A percentile compares a stretch with the other conserved stretches of the same genome.
phyloP scores from a whole-genome alignment of 257 asterid species.

The Solanum corneliomulleri region DNA sequence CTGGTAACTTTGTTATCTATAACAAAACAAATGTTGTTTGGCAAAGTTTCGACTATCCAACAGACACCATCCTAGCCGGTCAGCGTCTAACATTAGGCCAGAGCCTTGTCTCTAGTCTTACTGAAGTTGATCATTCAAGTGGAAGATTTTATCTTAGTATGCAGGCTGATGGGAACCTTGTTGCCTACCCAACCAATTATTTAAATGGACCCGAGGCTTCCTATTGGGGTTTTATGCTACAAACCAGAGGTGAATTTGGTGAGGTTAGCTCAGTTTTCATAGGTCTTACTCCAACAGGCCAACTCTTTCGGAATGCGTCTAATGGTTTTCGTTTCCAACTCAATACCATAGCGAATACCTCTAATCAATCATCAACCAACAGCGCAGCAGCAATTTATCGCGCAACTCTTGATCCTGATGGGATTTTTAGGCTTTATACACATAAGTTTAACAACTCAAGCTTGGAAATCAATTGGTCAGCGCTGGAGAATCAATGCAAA shows the following conservation, averaged over 20 bases:
- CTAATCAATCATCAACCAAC: background rate
- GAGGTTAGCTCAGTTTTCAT: background rate
- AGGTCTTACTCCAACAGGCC: slow-evolving; percentile 6
- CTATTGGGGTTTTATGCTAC: slow-evolving; percentile 12
- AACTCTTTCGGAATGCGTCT: background rate
- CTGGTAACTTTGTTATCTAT: slow-evolving; percentile 48
- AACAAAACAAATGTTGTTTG: slow-evolving; percentile 10
- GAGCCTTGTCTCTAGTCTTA: slow-evolving; percentile 27
- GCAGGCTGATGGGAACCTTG: slow-evolving; percentile 48
- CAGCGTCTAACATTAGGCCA: slow-evolving; percentile 14
- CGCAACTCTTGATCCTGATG: slow-evolving; percentile 28
- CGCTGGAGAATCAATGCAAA: slow-evolving; percentile 13
- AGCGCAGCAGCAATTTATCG: slow-evolving; percentile 11
- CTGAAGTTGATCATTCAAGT: slow-evolving; percentile 8
- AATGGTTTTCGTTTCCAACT: background rate
- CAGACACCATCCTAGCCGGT: slow-evolving; percentile 30
- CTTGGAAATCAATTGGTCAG: slow-evolving; percentile 10
- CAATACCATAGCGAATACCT: background rate
- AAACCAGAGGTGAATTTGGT: background rate
- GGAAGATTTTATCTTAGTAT: slow-evolving; percentile 27
- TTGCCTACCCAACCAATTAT: slow-evolving; percentile 18
- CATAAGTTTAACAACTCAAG: slow-evolving; percentile 1
- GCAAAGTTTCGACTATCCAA: slow-evolving; percentile 50
- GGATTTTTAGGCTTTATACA: slow-evolving; percentile 30
- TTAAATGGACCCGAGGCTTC: background rate